phyloP scores from a whole-genome alignment of 208 protist genomes.

The Acanthamoeba divionensis region DNA sequence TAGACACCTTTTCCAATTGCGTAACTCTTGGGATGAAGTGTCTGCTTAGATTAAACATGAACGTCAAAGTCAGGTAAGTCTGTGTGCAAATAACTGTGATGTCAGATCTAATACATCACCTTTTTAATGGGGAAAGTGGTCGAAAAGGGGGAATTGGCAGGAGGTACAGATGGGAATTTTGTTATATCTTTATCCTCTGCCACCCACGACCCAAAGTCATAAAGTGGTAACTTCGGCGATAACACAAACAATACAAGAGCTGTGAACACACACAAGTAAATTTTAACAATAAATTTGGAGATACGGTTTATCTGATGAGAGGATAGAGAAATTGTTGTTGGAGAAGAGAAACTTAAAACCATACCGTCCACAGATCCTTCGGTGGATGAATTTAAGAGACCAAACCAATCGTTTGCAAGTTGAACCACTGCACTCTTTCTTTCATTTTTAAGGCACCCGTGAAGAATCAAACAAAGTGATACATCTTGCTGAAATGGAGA shows the following conservation, averaged over 20 bases:
- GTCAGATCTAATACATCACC: neutral
- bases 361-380: neutral
- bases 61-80: neutral
- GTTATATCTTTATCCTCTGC: neutral
- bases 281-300: neutral
- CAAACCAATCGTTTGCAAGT: neutral
- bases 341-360: neutral
- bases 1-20: conserved; percentile 31
- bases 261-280: neutral
- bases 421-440: neutral
- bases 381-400: neutral
- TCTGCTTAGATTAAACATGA: neutral
- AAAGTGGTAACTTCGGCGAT: neutral
- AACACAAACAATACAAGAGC: neutral
- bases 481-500: too few species aligned
- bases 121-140: conserved; percentile 16
- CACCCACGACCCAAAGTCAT: neutral
- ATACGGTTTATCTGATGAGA: neutral
- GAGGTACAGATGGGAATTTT: neutral
- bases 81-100: neutral
- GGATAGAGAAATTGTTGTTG: neutral
- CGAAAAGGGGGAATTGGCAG: neutral
- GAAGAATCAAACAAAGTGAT: neutral
- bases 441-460: conserved; percentile 3
- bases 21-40: neutral